phyloP scores from a whole-genome alignment of 306 rosid species.

The Trifolium subterraneum region DNA sequence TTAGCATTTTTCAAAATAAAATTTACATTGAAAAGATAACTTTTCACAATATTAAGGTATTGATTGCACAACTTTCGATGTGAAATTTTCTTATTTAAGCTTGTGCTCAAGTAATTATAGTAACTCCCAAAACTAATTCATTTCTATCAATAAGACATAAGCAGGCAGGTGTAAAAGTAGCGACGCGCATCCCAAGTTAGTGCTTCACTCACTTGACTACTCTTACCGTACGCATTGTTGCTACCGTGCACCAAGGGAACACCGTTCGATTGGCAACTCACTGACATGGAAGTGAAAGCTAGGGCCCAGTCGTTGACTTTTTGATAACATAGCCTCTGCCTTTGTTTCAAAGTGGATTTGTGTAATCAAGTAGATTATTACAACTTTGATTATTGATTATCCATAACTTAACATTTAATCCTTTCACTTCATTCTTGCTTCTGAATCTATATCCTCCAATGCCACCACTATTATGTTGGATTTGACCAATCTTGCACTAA shows the following conservation, averaged over 20 bases:
- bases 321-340: conserved; percentile 29
- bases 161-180: conserved; percentile 9
- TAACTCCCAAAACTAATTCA: too few species aligned
- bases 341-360: conserved; percentile 36
- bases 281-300: conserved; percentile 30
- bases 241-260: conserved; percentile 50
- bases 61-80: too few species aligned
- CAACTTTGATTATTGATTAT: conserved; percentile 33
- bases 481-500: conserved; percentile 40
- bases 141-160: too few species aligned
- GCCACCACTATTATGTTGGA: conserved; percentile 39
- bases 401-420: neutral
- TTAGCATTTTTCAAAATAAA: too few species aligned
- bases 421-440: neutral
- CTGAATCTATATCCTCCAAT: conserved; percentile 24
- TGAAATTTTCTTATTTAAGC: too few species aligned
- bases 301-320: conserved; percentile 67
- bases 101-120: too few species aligned
- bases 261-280: conserved; percentile 30
- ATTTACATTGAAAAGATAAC: too few species aligned
- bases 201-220: conserved; percentile 54
- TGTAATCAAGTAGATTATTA: conserved; percentile 42
- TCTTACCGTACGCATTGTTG: neutral
- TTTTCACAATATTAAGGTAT: too few species aligned
- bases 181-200: conserved; percentile 54